Conservation (phyloP, 371 early-diverging fungal genomes). For the Mucor lusitanicus region DNA sequence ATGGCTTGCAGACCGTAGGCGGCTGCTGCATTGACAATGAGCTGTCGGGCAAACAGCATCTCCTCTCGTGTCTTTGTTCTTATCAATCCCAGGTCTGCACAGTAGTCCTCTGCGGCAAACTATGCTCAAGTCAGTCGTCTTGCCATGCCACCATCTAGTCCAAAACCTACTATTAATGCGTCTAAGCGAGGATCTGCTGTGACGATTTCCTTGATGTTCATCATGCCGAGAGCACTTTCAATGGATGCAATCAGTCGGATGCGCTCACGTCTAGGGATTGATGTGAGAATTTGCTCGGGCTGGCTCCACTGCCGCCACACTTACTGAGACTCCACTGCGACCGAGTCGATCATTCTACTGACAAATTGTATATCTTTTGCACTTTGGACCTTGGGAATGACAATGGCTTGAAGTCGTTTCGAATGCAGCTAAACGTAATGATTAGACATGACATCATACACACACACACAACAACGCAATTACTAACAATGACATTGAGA, state of each 20-base stretch:
- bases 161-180: conserved; percentile 66
- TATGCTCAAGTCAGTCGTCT: conserved; percentile 20
- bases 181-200: conserved; percentile 71
- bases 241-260: conserved; percentile 84
- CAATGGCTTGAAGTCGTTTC: conserved; percentile 71
- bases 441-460: conserved; percentile 15
- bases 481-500: conserved; percentile 73
- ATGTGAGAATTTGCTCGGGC: not conserved
- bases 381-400: conserved; percentile 90
- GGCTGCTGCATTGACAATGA: conserved; percentile 78
- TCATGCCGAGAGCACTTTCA: conserved; percentile 83
- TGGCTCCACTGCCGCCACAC: not conserved
- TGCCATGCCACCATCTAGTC: too few species aligned
- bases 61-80: conserved; percentile 75
- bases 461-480: not conserved
- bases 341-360: conserved; percentile 74
- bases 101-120: conserved; percentile 96
- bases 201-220: conserved; percentile 85
- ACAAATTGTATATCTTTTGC: conserved; percentile 82
- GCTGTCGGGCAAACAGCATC: conserved; percentile 78
- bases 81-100: conserved; percentile 81
- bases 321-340: conserved; percentile 74
- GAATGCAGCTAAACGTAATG: conserved; percentile 61
- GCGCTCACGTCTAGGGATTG: conserved; percentile 49
- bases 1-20: conserved; percentile 89